Conservation (phyloP, 2,329 filamentous ascomycete genomes). For the Aspergillus floridensis region DNA sequence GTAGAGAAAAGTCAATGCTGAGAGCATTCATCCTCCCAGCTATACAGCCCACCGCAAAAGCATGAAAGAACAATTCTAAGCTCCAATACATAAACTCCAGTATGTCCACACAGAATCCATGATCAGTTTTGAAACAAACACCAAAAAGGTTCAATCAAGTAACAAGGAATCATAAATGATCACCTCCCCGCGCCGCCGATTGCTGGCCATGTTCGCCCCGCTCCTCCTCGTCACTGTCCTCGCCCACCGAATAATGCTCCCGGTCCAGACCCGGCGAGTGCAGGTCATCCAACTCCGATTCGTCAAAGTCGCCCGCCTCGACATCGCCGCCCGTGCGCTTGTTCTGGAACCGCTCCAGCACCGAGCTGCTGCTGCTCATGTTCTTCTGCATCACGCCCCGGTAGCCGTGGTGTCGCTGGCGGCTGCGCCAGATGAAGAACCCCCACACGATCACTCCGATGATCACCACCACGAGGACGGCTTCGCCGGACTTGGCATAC, state of each 20-base stretch:
- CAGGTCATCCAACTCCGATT: constrained; percentile 59
- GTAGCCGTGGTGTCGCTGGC: constrained; percentile 48
- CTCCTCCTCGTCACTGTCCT: constrained; percentile 43
- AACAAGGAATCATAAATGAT: constrained; percentile 6
- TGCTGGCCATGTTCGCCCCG: constrained; percentile 12
- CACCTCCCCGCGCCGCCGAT: constrained; percentile 7
- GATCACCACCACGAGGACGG: constrained; percentile 77
- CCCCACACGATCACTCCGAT: constrained; percentile 72
- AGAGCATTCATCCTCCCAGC: background rate
- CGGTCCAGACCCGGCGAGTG: constrained; percentile 35
- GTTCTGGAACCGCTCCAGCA: constrained; percentile 49
- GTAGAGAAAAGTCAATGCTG: background rate
- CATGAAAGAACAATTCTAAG: background rate
- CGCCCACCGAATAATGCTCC: constrained; percentile 50
- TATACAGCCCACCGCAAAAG: no score
- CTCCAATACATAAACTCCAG: background rate
- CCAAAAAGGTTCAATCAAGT: background rate
- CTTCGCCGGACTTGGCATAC: constrained; percentile 82
- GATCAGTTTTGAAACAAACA: background rate
- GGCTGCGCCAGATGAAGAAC: constrained; percentile 62
- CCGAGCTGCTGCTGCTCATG: constrained; percentile 37
- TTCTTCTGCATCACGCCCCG: constrained; percentile 45
- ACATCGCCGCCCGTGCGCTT: constrained; percentile 50
- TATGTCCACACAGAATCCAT: background rate
- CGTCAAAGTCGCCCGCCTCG: constrained; percentile 62